Evolutionary conservation across 441 rosid species (phyloP), one percentile per base, ranked within the genome.

Genomic region (Euphorbia celastroides): DNA sequence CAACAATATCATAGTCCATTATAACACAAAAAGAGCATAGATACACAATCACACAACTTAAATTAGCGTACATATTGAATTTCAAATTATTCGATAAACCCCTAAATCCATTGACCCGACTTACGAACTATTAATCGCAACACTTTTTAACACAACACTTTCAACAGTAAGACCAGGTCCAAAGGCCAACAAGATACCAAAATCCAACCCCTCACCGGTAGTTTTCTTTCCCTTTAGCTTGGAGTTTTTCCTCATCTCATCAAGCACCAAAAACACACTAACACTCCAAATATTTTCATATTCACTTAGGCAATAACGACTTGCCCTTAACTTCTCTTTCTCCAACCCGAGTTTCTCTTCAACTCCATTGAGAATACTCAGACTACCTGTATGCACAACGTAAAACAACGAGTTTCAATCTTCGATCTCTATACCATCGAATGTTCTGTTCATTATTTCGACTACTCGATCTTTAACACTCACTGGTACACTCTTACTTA

Each of bases 261-360:
- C 66, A 57, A 61, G 27, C 27, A 62, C 58, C 38, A 75, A 67
- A 1, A 63, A 41, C 57, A 71, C 60, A 57, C 42, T 23, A 16
- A 68, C 31, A 52, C 75, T 62, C 11, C 22, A 34, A 71, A 65
- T 69, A 38, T 74, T 74, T 20, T 73, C 67, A 42, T 59, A 65
- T 62, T 69, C 70, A 5, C 62, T 30, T 8, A 52, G 57, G 32
- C 58, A 69, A 1, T 59, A 17, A 10, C 59, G 20, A 7, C 38
- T 64, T 30, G 68, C 68, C 13, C 30, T 51, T 11, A 64, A 11
- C 13, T 64, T 50, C 20, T 64, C 58, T 8, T 51, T 23, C 9
- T 31, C 14, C 11, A 64, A 57, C 9, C 59, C 58, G 5, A 64
- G 59, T 51, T 50, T 19, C 6, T 22, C 41, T 20, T 31, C 68